phyloP scores from a whole-genome alignment of 768 basidiomycete species.

The Auriscalpium vulgare region DNA sequence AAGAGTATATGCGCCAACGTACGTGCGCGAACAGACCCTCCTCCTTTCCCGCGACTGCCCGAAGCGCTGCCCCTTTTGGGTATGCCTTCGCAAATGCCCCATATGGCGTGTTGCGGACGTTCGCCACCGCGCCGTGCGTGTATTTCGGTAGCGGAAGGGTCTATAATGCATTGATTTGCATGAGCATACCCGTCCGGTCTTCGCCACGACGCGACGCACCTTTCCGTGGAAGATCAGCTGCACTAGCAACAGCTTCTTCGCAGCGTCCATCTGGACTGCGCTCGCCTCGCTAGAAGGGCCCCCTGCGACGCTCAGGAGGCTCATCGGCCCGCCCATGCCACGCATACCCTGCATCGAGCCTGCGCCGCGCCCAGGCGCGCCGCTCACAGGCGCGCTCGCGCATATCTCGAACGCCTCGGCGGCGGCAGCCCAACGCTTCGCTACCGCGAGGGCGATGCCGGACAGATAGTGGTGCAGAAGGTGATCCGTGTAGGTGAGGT shows the following conservation, averaged over 20 bases:
- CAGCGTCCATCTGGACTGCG: constrained; percentile 76
- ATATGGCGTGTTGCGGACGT: constrained; percentile 68
- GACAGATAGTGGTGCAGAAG: constrained; percentile 81
- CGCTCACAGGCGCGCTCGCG: constrained; percentile 34
- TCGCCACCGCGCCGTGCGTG: constrained; percentile 46
- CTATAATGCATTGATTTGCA: constrained; percentile 19
- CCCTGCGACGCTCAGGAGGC: constrained; percentile 20
- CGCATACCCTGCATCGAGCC: constrained; percentile 1
- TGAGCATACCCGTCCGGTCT: not conserved
- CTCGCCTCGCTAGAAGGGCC: constrained; percentile 45
- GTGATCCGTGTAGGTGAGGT: constrained; percentile 71
- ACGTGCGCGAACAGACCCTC: constrained; percentile 43
- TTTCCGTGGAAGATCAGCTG: constrained; percentile 74
- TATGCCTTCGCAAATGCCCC: constrained; percentile 55
- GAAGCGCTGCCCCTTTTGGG: constrained; percentile 45
- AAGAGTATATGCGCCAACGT: constrained; percentile 10
- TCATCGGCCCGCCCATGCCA: constrained; percentile 7
- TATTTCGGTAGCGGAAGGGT: constrained; percentile 61
- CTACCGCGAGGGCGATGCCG: constrained; percentile 55
- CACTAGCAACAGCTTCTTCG: constrained; percentile 75
- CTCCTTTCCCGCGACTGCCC: constrained; percentile 47
- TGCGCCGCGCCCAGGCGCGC: not conserved
- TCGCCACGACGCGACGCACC: constrained; percentile 28
- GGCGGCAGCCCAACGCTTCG: constrained; percentile 62
- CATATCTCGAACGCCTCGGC: constrained; percentile 78